Percentiles rank a stretch among this genome's conserved stretches.
phyloP scores from a whole-genome alignment of 371 early-diverging fungal species.

The Phascolomyces articulosus region DNA sequence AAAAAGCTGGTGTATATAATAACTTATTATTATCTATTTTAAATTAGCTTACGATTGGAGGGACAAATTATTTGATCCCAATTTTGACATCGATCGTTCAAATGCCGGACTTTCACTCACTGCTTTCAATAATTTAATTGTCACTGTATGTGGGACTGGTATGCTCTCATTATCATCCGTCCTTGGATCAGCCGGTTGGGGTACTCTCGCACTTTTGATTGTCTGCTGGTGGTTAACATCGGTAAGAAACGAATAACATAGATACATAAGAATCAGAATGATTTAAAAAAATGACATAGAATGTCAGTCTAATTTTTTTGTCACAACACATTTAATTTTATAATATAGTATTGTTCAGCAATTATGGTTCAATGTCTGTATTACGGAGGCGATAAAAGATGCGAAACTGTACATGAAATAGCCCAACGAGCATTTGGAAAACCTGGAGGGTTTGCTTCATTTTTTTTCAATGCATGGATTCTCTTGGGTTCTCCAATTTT shows the following conservation, averaged over 20 bases:
- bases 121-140: conserved; percentile 66
- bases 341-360: too few species aligned
- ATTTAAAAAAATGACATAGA: too few species aligned
- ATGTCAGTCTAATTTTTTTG: too few species aligned
- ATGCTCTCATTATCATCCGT: conserved; percentile 71
- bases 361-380: conserved; percentile 27
- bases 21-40: too few species aligned
- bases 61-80: neutral
- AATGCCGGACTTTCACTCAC: conserved; percentile 30
- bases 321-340: too few species aligned
- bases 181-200: conserved; percentile 71
- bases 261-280: too few species aligned
- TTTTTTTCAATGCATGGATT: conserved; percentile 63
- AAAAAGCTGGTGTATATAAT: too few species aligned
- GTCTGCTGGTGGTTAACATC: conserved; percentile 75
- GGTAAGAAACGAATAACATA: too few species aligned
- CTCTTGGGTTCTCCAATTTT: conserved; percentile 56
- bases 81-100: conserved; percentile 10
- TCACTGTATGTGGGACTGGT: conserved; percentile 83
- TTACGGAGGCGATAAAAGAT: neutral
- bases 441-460: conserved; percentile 30
- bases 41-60: neutral
- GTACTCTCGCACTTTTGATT: conserved; percentile 69
- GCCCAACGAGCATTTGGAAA: conserved; percentile 29
- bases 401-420: neutral